Evolutionary conservation across 2,329 filamentous ascomycete genomes (phyloP).

Genomic region (Hymenoscyphus occultus): DNA sequence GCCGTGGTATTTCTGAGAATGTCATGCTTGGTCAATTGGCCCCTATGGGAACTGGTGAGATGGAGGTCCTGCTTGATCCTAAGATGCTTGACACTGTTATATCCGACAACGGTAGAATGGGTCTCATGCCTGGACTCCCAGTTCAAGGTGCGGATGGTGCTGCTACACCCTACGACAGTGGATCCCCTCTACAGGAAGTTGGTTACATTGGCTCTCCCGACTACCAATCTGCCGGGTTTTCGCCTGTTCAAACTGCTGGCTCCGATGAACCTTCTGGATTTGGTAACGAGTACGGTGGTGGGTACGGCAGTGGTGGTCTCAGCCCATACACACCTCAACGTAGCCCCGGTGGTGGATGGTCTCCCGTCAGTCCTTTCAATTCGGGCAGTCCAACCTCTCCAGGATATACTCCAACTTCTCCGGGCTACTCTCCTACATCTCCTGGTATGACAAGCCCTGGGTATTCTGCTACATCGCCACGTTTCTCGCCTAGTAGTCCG

Average conservation of each 20-base stretch:
- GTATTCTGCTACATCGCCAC: slow-evolving; percentile 46
- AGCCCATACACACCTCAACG: slow-evolving; percentile 63
- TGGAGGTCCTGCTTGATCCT: slow-evolving; percentile 89
- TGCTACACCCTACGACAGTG: slow-evolving; percentile 90
- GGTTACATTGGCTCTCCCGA: slow-evolving; percentile 63
- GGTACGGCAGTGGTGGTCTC: slow-evolving; percentile 50
- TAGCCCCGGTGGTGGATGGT: slow-evolving; percentile 65
- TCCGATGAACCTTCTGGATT: slow-evolving; percentile 70
- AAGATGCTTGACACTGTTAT: slow-evolving; percentile 95
- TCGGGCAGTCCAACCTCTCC: slow-evolving; percentile 50
- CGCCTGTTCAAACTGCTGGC: slow-evolving; percentile 71
- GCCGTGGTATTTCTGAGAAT: slow-evolving; percentile 97
- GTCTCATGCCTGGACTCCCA: slow-evolving; percentile 75
- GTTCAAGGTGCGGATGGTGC: slow-evolving; percentile 77
- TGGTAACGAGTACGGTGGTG: slow-evolving; percentile 52
- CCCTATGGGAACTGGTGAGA: slow-evolving; percentile 94
- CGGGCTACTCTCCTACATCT: slow-evolving; percentile 47
- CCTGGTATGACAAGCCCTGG: slow-evolving; percentile 54
- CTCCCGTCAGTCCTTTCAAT: slow-evolving; percentile 60
- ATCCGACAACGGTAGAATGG: slow-evolving; percentile 84
- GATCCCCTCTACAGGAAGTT: slow-evolving; percentile 73
- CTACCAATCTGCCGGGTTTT: slow-evolving; percentile 63
- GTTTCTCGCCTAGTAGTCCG: slow-evolving; percentile 58
- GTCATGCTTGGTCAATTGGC: slow-evolving; percentile 97
- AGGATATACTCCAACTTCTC: slow-evolving; percentile 33